Base-by-base conservation (phyloP, 306 rosid genomes). In the Acacia crassicarpa region DNA sequence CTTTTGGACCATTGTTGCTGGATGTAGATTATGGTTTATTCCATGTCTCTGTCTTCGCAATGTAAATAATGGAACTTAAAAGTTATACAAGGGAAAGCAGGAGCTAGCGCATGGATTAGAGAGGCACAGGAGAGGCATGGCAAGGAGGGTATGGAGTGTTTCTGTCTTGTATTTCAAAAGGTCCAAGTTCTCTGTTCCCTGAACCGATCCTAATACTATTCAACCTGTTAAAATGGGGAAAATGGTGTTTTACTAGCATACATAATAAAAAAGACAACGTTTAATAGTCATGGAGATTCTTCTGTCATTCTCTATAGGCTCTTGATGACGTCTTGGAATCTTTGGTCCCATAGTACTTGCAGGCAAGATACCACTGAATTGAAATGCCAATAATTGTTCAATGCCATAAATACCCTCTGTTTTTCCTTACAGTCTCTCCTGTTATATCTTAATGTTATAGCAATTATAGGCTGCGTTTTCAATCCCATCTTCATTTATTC, bases 181-280 rank as follows among this genome's bases (percentile, higher is more conserved):
- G 89, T 82, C 89, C 85, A 85, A 84, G 83, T 86, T 84, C 85
- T 85, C 58, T 86, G 90, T 81, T 79, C 70, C 83, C 82, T 72
- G 43, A 82, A 73, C 89, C 77, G 78, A 72, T 72, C 84, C 79
- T 78, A 85, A 82, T 81, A 79, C 65, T 78, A 59, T 78, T 63
- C 85, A 75, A 84, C 73, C 87, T 84, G 82, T 67, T 78, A 75
- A 75, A 78, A 82, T 87, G 54, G 87, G 84, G 85, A 69, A 69
- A 65, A 82, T 83, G 75, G 84, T 80, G 54, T 76, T 81, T 54
- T 78, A 81, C 62, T 84, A 67, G 72, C 71, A 25, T 69, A 25
- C 7, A 8, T 58, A 43, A 68, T 78, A 33, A 62, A 66, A 61
- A 22, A 48, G 68, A 71, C 41, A 75, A 85, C 78, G 68, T 84